Evolutionary conservation across 441 rosid genomes (phyloP).

Genomic region (Gossypium lobatum): DNA sequence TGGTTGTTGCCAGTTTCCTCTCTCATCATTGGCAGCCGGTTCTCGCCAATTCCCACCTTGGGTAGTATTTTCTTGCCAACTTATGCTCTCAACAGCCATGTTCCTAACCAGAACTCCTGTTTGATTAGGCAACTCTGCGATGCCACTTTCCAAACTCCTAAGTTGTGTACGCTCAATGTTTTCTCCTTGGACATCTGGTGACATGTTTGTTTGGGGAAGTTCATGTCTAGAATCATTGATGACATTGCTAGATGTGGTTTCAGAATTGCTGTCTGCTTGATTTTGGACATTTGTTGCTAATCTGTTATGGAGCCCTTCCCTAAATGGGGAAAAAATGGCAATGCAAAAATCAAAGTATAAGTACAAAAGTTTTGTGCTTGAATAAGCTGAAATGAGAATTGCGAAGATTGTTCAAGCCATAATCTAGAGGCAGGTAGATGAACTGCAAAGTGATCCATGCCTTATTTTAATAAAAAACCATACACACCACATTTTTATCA

Average conservation of each 20-base stretch:
- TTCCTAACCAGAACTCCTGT: conserved; percentile 34
- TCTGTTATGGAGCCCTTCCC: conserved; percentile 88
- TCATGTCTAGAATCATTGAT: conserved; percentile 38
- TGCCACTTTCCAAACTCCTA: conserved; percentile 39
- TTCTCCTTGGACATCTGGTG: conserved; percentile 40
- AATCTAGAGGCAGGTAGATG: not conserved
- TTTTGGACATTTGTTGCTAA: conserved; percentile 65
- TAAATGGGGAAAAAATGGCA: conserved; percentile 24
- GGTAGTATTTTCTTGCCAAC: conserved; percentile 48
- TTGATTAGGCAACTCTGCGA: conserved; percentile 36
- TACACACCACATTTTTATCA: not conserved
- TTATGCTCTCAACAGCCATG: conserved; percentile 32
- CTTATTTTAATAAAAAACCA: not conserved
- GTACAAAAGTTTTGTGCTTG: not conserved
- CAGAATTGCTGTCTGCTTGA: conserved; percentile 56
- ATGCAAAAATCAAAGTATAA: conserved; percentile 2
- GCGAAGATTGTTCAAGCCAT: not conserved
- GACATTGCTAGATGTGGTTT: conserved; percentile 31
- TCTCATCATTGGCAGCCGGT: conserved; percentile 36
- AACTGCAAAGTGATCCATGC: not conserved
- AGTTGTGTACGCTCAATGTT: conserved; percentile 39
- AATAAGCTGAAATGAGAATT: not conserved
- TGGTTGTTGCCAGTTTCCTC: conserved; percentile 46
- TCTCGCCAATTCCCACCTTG: conserved; percentile 50
- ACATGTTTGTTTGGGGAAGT: conserved; percentile 28